Percentiles rank a stretch among this genome's conserved stretches.
These are phyloP conservation scores for Austroboletus novae-zelandiae DNA, from an alignment of 1,284 basidiomycete genomes.

Conservation along the genomic window DNA sequence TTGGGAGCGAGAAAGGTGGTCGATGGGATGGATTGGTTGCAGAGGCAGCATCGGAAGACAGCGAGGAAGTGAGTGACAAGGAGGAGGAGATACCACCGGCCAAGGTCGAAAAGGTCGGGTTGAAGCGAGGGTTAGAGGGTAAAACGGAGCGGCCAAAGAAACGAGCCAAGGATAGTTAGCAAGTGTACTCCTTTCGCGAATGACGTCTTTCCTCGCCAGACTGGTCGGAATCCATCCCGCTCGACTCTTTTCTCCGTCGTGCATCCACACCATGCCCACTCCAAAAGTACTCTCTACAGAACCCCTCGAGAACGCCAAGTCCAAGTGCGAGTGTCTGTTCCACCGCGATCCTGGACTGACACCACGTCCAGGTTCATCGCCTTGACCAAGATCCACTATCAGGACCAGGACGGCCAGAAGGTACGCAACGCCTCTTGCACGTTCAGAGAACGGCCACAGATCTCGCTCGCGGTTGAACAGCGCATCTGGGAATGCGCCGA, in stretches of 20 bases:
- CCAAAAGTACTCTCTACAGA: constrained; percentile 41
- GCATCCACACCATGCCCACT: constrained; percentile 11
- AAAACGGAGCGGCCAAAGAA: constrained; percentile 19
- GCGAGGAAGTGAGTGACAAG: constrained; percentile 28
- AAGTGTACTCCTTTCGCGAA: neutral
- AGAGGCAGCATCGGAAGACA: constrained; percentile 3
- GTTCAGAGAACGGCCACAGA: neutral
- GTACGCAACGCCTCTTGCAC: constrained; percentile 34
- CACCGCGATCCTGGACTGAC: neutral
- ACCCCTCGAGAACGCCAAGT: constrained; percentile 55
- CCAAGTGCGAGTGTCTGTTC: constrained; percentile 47
- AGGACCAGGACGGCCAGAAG: constrained; percentile 72
- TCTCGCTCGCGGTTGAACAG: constrained; percentile 35
- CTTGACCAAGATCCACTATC: constrained; percentile 71
- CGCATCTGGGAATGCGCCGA: constrained; percentile 86
- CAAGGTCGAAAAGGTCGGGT: constrained; percentile 1
- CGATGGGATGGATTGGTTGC: constrained; percentile 58
- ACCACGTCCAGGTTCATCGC: constrained; percentile 60
- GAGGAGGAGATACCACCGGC: constrained; percentile 13
- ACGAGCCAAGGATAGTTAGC: constrained; percentile 6
- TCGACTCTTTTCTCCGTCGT: constrained; percentile 3
- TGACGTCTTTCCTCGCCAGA: constrained; percentile 4
- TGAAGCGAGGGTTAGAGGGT: constrained; percentile 15
- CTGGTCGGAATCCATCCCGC: neutral
- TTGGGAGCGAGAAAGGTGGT: constrained; percentile 61